Evolutionary conservation across 1,284 basidiomycete species (phyloP).

Genomic region (Ganoderma sinense): DNA sequence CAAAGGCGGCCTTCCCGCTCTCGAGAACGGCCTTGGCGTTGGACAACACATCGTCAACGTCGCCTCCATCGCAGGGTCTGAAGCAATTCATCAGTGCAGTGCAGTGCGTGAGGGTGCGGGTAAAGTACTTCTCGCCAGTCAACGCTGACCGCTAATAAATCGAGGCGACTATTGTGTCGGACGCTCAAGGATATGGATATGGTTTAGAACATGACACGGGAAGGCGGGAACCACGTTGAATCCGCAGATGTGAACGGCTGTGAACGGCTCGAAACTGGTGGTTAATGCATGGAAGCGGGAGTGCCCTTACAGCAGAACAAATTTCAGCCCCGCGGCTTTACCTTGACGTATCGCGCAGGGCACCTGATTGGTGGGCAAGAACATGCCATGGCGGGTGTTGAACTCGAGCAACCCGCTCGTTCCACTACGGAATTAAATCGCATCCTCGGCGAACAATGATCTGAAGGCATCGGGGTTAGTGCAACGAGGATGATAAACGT

Average conservation of each 20-base stretch:
- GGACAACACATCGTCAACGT: neutral
- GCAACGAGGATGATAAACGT: neutral
- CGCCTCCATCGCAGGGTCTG: neutral
- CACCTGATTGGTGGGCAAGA: neutral
- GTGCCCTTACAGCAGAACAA: neutral
- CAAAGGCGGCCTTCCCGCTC: neutral
- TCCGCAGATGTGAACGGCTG: neutral
- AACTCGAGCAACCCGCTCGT: neutral
- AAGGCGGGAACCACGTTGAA: neutral
- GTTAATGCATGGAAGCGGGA: neutral
- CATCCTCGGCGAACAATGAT: neutral
- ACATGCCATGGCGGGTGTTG: neutral
- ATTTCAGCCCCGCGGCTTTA: neutral
- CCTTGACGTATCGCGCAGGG: neutral
- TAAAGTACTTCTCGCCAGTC: neutral
- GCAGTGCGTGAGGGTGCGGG: neutral
- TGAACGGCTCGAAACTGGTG: neutral
- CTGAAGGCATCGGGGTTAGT: neutral
- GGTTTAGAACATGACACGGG: neutral
- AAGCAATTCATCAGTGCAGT: conserved; percentile 5
- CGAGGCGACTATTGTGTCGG: neutral
- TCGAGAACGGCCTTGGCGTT: conserved; percentile 1
- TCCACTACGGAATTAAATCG: neutral
- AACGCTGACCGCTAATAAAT: neutral
- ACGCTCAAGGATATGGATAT: neutral